Evolutionary conservation across 2,329 filamentous ascomycete genomes (phyloP).

Genomic region (Diplodia seriata): DNA sequence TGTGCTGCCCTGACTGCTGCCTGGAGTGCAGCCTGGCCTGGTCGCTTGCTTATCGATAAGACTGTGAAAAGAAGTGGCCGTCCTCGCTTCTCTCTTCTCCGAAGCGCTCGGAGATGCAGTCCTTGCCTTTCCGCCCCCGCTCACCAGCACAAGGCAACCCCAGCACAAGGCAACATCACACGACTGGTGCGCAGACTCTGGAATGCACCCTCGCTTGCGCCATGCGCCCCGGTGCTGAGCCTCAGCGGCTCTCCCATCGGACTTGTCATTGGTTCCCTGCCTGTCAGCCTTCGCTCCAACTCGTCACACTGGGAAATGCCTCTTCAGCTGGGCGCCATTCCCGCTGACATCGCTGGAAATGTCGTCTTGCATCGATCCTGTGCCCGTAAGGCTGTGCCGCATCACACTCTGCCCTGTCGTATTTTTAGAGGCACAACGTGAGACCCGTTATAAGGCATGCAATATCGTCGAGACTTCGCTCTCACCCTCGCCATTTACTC

Average conservation of each 20-base stretch:
- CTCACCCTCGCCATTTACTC: not conserved
- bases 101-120: not conserved
- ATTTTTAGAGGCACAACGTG: not conserved
- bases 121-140: not conserved
- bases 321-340: constrained; percentile 4
- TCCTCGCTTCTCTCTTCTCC: not conserved
- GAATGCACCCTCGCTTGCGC: not conserved
- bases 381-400: not conserved
- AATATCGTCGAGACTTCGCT: not conserved
- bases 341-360: not conserved
- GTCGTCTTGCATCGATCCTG: not conserved
- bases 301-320: not conserved
- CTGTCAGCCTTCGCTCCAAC: constrained; percentile 3
- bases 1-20: not conserved
- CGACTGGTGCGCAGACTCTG: not conserved
- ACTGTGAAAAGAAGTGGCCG: not conserved
- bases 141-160: not conserved
- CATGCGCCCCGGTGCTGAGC: constrained; percentile 8
- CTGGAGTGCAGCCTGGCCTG: not conserved
- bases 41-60: not conserved
- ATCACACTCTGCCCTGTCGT: not conserved
- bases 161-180: not conserved
- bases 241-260: not conserved
- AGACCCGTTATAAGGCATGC: not conserved
- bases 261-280: not conserved